These are phyloP conservation scores for Cadophora malorum DNA, from an alignment of 2,329 filamentous ascomycete species.

Conservation along the genomic window DNA sequence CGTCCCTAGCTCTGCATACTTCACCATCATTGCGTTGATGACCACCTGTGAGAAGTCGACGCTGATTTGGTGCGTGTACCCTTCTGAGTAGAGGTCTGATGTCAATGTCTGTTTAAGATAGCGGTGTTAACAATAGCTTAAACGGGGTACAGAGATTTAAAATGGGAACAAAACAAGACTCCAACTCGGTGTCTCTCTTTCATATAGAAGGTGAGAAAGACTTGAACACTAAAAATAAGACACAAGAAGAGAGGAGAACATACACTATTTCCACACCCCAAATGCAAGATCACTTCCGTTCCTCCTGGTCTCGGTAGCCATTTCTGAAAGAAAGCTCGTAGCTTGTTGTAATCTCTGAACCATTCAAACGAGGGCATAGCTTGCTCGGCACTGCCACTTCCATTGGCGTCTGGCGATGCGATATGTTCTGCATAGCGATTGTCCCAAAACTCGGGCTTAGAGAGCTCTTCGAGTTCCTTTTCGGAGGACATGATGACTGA, in stretches of 20 bases:
- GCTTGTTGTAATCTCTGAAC: slow-evolving; percentile 56
- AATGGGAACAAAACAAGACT: neutral
- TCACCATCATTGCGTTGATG: slow-evolving; percentile 57
- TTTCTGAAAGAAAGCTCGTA: slow-evolving; percentile 55
- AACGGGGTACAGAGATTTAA: neutral
- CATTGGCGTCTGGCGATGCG: neutral
- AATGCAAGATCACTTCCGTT: slow-evolving; percentile 56
- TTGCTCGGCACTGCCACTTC: neutral
- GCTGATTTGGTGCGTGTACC: slow-evolving; percentile 60
- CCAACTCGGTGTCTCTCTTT: neutral
- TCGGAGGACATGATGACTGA: slow-evolving; percentile 12
- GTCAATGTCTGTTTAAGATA: slow-evolving; percentile 54
- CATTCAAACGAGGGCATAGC: slow-evolving; percentile 50
- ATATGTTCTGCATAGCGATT: slow-evolving; percentile 22
- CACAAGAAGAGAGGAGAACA: slow-evolving; percentile 24
- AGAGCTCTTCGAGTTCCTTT: slow-evolving; percentile 22
- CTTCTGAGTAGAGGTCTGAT: slow-evolving; percentile 52
- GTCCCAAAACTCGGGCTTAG: slow-evolving; percentile 29
- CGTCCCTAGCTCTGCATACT: slow-evolving; percentile 47
- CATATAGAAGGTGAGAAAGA: neutral
- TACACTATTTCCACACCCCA: slow-evolving; percentile 65
- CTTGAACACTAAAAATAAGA: slow-evolving; percentile 5
- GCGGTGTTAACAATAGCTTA: neutral
- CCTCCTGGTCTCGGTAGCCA: slow-evolving; percentile 50
- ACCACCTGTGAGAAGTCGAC: slow-evolving; percentile 63